phyloP scores from a whole-genome alignment of 225 moss, liverwort and hornwort species.

The Asterella californica region DNA sequence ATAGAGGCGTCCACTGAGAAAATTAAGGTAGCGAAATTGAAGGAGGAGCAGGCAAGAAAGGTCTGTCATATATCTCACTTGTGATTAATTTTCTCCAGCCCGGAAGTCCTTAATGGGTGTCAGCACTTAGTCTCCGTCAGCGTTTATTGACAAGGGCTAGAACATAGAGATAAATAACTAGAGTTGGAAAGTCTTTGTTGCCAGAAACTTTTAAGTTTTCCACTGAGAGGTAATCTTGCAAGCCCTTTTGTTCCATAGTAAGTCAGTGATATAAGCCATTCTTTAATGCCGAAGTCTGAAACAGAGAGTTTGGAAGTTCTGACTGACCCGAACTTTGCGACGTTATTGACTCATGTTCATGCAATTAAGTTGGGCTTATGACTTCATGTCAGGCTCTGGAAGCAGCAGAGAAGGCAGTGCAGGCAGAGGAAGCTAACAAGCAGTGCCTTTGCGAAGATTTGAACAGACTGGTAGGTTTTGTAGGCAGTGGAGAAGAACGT shows the following conservation, averaged over 20 bases:
- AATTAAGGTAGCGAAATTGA: conserved; percentile 84
- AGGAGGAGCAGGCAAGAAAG: conserved; percentile 95
- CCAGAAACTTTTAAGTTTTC: too few relatives aligned
- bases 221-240: too few relatives aligned
- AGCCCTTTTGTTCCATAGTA: too few relatives aligned
- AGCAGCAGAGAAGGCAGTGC: conserved; percentile 66
- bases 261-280: too few relatives aligned
- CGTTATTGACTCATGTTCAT: background rate
- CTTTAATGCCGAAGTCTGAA: too few relatives aligned
- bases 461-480: conserved; percentile 73
- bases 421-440: conserved; percentile 75
- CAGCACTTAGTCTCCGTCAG: background rate
- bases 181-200: too few relatives aligned
- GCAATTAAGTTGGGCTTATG: background rate
- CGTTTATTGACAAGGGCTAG: background rate
- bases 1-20: conserved; percentile 91
- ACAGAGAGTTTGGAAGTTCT: too few relatives aligned
- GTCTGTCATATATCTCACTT: conserved; percentile 26
- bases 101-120: background rate
- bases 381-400: conserved; percentile 63
- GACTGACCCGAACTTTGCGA: too few relatives aligned
- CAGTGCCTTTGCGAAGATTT: conserved; percentile 85
- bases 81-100: background rate
- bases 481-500: background rate
- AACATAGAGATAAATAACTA: too few relatives aligned